Base-by-base conservation (phyloP, 805 yeast genomes). In the Candida takata region DNA sequence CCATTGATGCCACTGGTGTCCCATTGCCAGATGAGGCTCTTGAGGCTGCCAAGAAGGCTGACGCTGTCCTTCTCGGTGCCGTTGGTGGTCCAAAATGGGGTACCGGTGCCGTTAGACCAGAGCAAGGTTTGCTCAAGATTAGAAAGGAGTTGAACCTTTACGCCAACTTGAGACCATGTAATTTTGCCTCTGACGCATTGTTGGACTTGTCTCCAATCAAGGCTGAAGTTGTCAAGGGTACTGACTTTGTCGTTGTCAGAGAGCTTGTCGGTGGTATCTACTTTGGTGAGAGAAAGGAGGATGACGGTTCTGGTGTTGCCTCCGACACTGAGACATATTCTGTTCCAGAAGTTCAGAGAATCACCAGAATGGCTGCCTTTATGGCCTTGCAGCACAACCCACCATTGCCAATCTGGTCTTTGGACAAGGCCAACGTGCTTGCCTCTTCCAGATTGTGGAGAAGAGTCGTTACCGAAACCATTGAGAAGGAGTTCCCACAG, bases 71-170 rank as follows among this genome's bases (percentile, higher is more conserved):
- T 47, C 70, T 92, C 38, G 98, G 98, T 48, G 96, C 98, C 8
- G 98, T 92, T 24, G 98, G 98, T 45, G 98, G 98, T 24, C 98
- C 98, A 43, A 92, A 92, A 65, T 92, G 98, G 98, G 97, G 97
- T 25, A 84, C 97, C 19, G 97, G 97, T 34, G 56, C 72, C 10
- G 97, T 90, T 31, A 79, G 98, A 67, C 98, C 98, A 35, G 98
- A 92, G 62, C 97, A 86, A 65, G 98, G 98, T 41, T 72, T 92
- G 48, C 72, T 92, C 47, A 75, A 88, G 67, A 90, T 92, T 61
- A 78, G 98, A 64, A 92, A 92, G 62, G 97, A 87, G 61, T 74
- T 92, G 57, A 84, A 82, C 60, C 69, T 92, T 48, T 92, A 92
- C 61, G 98, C 98, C 40, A 92, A 92, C 64, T 74, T 92, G 62